Percentiles rank a stretch among this genome's conserved stretches.
Evolutionary conservation across 345 rosid genomes (phyloP).

Genomic region (Pistacia atlantica): DNA sequence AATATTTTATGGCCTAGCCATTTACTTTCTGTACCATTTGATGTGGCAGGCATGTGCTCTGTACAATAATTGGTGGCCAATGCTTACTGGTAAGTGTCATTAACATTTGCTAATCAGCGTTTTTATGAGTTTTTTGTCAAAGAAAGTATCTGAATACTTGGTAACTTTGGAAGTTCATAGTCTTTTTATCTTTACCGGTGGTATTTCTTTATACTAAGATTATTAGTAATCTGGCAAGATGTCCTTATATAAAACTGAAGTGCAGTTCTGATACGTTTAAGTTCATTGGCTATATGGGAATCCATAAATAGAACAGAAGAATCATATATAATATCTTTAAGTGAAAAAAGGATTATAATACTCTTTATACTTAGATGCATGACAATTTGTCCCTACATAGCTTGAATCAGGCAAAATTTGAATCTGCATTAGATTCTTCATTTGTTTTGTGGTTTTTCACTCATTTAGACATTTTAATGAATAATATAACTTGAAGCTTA

Average conservation of each 20-base stretch:
- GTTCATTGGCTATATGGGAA: background rate
- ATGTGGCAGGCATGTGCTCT: conserved; percentile 86
- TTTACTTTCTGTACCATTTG: conserved; percentile 7
- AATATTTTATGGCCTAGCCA: background rate
- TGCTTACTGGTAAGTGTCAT: conserved; percentile 70
- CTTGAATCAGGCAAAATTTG: conserved; percentile 6
- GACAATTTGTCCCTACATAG: background rate
- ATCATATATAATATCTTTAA: background rate
- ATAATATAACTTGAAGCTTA: background rate
- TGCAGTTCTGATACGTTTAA: background rate
- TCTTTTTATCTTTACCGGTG: background rate
- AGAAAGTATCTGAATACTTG: background rate
- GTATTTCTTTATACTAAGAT: background rate
- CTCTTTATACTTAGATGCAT: background rate
- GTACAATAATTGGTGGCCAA: conserved; percentile 97
- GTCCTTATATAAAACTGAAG: background rate
- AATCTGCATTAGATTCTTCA: background rate
- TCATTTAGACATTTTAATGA: background rate
- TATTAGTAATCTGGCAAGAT: background rate
- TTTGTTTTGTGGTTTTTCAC: background rate
- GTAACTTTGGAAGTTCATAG: background rate
- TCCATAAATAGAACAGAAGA: background rate
- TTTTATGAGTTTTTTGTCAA: background rate
- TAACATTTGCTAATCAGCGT: conserved; percentile 1
- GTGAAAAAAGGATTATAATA: background rate